These are phyloP conservation scores for Anisogramma anomala DNA, from an alignment of 2,329 filamentous ascomycete species.

Conservation along the genomic window DNA sequence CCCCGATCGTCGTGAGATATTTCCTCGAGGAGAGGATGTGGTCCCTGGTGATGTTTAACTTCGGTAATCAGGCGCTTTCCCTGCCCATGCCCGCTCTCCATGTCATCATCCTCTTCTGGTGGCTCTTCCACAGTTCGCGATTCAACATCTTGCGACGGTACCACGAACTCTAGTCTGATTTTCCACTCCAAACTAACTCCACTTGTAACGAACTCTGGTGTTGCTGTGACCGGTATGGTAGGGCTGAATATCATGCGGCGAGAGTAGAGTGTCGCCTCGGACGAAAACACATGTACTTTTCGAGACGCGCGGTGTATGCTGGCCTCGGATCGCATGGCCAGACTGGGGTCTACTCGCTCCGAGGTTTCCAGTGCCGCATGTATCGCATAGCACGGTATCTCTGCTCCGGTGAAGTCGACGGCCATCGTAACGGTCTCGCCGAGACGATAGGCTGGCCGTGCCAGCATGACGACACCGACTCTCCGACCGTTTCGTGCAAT, in stretches of 20 bases:
- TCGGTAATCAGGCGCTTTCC: conserved; percentile 19
- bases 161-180: conserved; percentile 84
- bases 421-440: conserved; percentile 78
- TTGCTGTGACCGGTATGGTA: conserved; percentile 71
- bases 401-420: conserved; percentile 68
- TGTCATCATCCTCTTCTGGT: conserved; percentile 19
- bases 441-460: conserved; percentile 76
- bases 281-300: conserved; percentile 64
- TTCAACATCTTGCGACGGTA: conserved; percentile 40
- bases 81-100: conserved; percentile 6
- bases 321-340: conserved; percentile 74
- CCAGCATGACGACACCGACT: conserved; percentile 84
- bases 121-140: conserved; percentile 15
- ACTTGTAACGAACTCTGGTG: conserved; percentile 84
- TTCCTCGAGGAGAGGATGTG: conserved; percentile 59
- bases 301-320: conserved; percentile 81
- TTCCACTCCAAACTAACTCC: conserved; percentile 83
- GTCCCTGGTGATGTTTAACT: conserved; percentile 13
- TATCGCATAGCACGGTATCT: conserved; percentile 76
- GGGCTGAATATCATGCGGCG: conserved; percentile 69
- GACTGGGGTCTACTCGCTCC: conserved; percentile 66
- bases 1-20: conserved; percentile 70
- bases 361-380: conserved; percentile 75
- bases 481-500: conserved; percentile 84
- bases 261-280: conserved; percentile 74